Conservation (phyloP, 768 basidiomycete genomes). For the Termitomyces heimii region DNA sequence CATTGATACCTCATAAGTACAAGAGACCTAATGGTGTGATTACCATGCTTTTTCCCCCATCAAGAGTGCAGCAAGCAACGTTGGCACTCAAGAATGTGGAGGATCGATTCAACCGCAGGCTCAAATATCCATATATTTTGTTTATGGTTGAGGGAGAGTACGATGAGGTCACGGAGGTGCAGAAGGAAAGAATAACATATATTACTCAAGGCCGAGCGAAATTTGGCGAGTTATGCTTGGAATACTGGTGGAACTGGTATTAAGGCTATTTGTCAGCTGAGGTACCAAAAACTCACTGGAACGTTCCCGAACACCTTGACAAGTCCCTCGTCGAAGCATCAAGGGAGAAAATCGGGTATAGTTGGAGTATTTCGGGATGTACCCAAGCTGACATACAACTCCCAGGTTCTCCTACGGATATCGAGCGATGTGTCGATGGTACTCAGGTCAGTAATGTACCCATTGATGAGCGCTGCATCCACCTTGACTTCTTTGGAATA, state of each 20-base stretch:
- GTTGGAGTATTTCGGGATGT: not conserved
- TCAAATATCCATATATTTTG: conserved; percentile 23
- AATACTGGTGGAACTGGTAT: not conserved
- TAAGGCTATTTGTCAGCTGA: conserved; percentile 11
- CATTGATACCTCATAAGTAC: not conserved
- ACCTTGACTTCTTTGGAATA: not conserved
- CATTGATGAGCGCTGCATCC: not conserved
- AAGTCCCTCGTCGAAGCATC: conserved; percentile 17
- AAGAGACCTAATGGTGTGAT: conserved; percentile 20
- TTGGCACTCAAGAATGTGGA: conserved; percentile 23
- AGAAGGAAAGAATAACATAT: conserved; percentile 17
- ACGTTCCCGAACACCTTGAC: conserved; percentile 18
- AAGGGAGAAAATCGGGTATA: conserved; percentile 18
- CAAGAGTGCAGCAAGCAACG: conserved; percentile 20
- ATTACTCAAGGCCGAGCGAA: conserved; percentile 22
- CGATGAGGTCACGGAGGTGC: conserved; percentile 16
- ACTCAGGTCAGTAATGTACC: conserved; percentile 18
- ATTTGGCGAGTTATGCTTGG: conserved; percentile 15
- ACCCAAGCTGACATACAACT: not conserved
- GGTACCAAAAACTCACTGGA: conserved; percentile 18
- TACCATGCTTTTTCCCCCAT: conserved; percentile 21
- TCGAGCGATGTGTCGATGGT: conserved; percentile 25
- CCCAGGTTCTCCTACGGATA: conserved; percentile 21
- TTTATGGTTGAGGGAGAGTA: conserved; percentile 21
- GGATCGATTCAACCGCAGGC: conserved; percentile 23